phyloP scores from a whole-genome alignment of 495 filamentous ascomycete genomes.

The Xylaria sp. region DNA sequence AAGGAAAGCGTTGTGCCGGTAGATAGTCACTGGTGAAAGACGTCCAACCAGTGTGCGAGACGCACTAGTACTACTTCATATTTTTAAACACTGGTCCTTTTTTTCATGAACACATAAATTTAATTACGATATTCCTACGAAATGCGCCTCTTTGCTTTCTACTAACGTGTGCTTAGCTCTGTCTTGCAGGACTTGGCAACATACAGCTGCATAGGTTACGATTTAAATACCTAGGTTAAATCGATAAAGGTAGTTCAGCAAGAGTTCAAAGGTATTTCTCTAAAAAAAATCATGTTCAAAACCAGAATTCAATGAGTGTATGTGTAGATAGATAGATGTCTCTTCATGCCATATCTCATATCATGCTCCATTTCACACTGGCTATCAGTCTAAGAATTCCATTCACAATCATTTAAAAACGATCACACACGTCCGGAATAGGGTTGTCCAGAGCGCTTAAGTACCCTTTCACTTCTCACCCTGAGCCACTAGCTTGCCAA shows the following conservation, averaged over 20 bases:
- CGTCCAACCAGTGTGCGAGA: no score
- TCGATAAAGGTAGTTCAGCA: neutral
- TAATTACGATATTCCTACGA: no score
- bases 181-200: neutral
- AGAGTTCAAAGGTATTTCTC: neutral
- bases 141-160: no score
- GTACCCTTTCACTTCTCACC: conserved; percentile 41
- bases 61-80: no score
- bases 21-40: no score
- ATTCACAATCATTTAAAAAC: neutral
- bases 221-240: no score
- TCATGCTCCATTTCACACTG: neutral
- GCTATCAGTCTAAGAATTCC: neutral
- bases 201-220: neutral
- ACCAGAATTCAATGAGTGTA: neutral
- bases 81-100: no score
- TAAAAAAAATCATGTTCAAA: neutral
- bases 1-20: neutral
- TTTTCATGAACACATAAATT: no score
- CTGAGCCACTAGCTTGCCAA: conserved; percentile 79
- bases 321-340: neutral
- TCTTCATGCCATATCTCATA: neutral
- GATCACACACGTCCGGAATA: neutral
- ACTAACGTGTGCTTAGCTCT: neutral
- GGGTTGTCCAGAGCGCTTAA: neutral